phyloP scores from a whole-genome alignment of 1,284 basidiomycete genomes.

The Austroboletus niveus region DNA sequence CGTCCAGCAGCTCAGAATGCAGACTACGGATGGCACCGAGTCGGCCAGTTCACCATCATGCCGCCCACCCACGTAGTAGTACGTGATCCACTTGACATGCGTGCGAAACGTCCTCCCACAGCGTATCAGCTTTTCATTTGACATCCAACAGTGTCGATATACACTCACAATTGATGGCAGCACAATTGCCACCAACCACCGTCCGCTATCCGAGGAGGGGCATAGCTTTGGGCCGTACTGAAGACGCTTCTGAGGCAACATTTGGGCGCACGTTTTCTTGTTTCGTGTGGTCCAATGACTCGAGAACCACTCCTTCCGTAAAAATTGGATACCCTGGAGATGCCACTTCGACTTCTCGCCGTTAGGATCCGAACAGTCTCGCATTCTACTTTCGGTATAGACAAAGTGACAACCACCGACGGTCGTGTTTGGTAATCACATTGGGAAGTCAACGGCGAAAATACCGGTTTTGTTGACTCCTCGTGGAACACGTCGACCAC shows the following conservation, averaged over 20 bases:
- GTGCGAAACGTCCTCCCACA: not conserved
- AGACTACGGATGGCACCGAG: too few relatives aligned
- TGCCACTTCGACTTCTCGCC: not conserved
- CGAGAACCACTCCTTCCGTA: too few relatives aligned
- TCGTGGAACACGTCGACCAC: too few relatives aligned
- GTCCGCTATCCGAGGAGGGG: not conserved
- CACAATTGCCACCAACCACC: not conserved
- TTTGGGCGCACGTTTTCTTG: not conserved
- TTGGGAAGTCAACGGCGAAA: not conserved
- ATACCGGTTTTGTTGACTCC: too few relatives aligned
- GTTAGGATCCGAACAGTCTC: not conserved
- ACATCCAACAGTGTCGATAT: not conserved
- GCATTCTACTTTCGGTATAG: not conserved
- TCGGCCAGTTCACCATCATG: too few relatives aligned
- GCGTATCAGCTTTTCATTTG: not conserved
- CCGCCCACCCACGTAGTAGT: too few relatives aligned
- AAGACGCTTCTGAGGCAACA: not conserved
- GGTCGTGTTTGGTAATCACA: not conserved
- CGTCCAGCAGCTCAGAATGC: too few relatives aligned
- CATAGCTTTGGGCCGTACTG: too few relatives aligned
- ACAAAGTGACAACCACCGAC: not conserved
- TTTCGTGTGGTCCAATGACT: slow-evolving; percentile 1
- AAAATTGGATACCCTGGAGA: not conserved
- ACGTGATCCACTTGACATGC: not conserved
- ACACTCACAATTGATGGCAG: not conserved